Conservation (phyloP, 306 rosid genomes). For the Inga leiocalycina region DNA sequence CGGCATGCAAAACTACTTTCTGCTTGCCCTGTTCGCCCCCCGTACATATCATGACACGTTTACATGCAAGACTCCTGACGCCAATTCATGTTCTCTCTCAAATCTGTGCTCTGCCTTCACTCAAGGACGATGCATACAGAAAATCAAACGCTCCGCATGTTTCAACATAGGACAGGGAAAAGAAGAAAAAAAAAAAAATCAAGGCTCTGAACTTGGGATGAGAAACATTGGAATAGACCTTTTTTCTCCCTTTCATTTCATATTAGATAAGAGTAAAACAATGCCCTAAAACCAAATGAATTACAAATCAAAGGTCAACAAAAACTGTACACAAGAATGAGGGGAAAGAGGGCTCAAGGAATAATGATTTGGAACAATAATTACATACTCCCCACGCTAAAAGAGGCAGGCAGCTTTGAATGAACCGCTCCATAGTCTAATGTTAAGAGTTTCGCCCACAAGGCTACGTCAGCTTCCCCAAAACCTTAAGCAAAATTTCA, state of each 20-base stretch:
- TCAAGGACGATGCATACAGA: constrained; percentile 9
- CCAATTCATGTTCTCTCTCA: not conserved
- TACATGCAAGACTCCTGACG: not conserved
- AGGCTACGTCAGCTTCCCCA: constrained; percentile 43
- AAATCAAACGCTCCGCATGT: not conserved
- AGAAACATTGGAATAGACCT: constrained; percentile 32
- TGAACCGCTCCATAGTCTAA: constrained; percentile 56
- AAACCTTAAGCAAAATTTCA: constrained; percentile 53
- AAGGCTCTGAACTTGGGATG: not conserved
- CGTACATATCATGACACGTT: not conserved
- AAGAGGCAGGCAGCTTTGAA: constrained; percentile 68
- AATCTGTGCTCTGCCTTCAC: not conserved
- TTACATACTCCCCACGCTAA: constrained; percentile 61
- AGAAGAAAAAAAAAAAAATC: no score
- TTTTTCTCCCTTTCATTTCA: constrained; percentile 41
- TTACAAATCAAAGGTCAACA: constrained; percentile 59
- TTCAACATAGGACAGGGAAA: not conserved
- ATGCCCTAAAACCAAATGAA: constrained; percentile 66
- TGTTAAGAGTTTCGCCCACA: constrained; percentile 33
- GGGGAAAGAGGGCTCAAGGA: constrained; percentile 41
- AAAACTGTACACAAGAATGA: constrained; percentile 84
- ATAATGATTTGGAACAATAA: constrained; percentile 52
- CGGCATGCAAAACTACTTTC: not conserved
- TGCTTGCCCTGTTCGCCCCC: not conserved
- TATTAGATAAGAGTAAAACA: constrained; percentile 57